Conservation (phyloP, 805 yeast species). For the Yamadazyma tumulicola region DNA sequence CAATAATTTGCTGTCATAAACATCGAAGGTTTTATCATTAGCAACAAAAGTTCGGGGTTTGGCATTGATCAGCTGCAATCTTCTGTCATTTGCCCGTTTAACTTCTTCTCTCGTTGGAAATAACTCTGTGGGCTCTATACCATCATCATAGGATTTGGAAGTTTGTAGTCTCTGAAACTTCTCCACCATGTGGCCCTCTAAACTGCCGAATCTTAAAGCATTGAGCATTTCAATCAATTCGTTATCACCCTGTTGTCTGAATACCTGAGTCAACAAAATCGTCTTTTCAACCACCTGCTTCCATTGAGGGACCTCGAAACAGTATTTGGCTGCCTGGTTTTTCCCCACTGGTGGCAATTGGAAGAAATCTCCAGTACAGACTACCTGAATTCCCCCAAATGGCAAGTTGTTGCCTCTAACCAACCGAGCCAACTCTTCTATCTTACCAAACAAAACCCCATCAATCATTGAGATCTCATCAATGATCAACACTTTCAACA, state of each 20-base stretch:
- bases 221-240: constrained; percentile 77
- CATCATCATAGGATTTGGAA: constrained; percentile 58
- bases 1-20: constrained; percentile 29
- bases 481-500: constrained; percentile 66
- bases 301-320: constrained; percentile 81
- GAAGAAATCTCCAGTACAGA: constrained; percentile 92
- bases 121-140: constrained; percentile 83
- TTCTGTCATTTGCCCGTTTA: constrained; percentile 59
- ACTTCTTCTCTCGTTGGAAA: constrained; percentile 88
- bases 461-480: constrained; percentile 97
- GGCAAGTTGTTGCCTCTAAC: constrained; percentile 55
- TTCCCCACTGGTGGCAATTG: constrained; percentile 87
- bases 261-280: constrained; percentile 71
- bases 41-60: constrained; percentile 35
- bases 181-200: constrained; percentile 45
- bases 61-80: constrained; percentile 44
- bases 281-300: constrained; percentile 56
- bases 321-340: constrained; percentile 41
- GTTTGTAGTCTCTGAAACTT: constrained; percentile 57
- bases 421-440: constrained; percentile 63
- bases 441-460: constrained; percentile 68
- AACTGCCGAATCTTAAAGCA: constrained; percentile 69
- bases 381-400: constrained; percentile 91
- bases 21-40: constrained; percentile 23
- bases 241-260: constrained; percentile 81